A percentile compares a stretch with the other conserved stretches of the same genome.
Conservation (phyloP, 257 asterid species). For the Nicotiana noctiflora region DNA sequence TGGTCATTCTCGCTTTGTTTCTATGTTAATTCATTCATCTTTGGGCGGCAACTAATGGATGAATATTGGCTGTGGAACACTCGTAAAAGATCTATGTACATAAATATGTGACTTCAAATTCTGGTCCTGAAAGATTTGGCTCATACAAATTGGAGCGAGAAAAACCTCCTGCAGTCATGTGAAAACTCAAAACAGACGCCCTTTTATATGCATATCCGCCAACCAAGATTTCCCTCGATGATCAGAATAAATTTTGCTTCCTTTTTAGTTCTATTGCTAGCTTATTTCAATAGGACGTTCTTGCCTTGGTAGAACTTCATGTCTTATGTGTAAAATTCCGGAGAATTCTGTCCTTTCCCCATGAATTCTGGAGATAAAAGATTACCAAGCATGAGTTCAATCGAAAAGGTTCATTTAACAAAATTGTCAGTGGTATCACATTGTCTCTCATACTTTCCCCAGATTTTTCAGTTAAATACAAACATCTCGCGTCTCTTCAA, state of each 20-base stretch:
- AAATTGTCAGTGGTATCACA: too few species aligned
- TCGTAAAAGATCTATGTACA: background rate
- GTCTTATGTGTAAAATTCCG: background rate
- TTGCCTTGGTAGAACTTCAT: background rate
- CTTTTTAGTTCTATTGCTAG: background rate
- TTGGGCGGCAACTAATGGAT: background rate
- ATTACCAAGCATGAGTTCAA: background rate
- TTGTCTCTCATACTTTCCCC: too few species aligned
- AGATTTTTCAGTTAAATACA: too few species aligned
- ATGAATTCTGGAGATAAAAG: background rate
- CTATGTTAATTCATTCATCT: background rate
- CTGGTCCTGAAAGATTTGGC: background rate
- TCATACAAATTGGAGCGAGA: background rate
- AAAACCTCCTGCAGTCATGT: background rate
- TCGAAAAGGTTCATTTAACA: background rate
- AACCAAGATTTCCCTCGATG: background rate
- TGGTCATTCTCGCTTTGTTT: background rate
- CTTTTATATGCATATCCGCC: background rate
- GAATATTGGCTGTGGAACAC: background rate
- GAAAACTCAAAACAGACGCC: background rate
- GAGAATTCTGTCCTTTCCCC: background rate
- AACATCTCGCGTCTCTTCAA: too few species aligned
- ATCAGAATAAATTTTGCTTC: background rate
- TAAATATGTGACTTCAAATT: background rate
- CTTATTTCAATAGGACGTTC: background rate